phyloP scores from a whole-genome alignment of 305 asterid genomes.

The Caryopteris hybrid region DNA sequence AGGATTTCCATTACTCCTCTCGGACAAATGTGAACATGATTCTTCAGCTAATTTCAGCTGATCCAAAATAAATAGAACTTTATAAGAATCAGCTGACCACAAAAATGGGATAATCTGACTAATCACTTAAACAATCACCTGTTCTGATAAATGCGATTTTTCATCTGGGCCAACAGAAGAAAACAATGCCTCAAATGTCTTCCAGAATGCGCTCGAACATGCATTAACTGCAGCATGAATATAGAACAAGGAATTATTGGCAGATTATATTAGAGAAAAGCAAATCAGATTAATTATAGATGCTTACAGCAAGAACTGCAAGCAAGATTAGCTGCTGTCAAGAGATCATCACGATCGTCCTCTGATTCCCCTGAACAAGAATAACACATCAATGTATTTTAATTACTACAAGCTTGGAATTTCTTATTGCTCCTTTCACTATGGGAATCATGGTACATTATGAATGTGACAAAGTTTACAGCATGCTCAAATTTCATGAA shows the following conservation, averaged over 20 bases:
- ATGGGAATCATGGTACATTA: neutral
- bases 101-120: slow-evolving; percentile 9
- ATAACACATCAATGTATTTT: slow-evolving; percentile 10
- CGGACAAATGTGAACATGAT: slow-evolving; percentile 37
- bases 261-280: neutral
- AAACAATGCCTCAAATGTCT: slow-evolving; percentile 67
- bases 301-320: slow-evolving; percentile 60
- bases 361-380: slow-evolving; percentile 77
- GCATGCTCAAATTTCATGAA: slow-evolving; percentile 5
- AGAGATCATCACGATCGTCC: slow-evolving; percentile 87
- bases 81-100: slow-evolving; percentile 8
- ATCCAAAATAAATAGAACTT: slow-evolving; percentile 22
- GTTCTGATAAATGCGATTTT: slow-evolving; percentile 52
- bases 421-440: slow-evolving; percentile 4
- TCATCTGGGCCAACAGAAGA: slow-evolving; percentile 62
- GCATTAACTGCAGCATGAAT: slow-evolving; percentile 54
- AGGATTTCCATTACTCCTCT: slow-evolving; percentile 34
- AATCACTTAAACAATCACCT: slow-evolving; percentile 46
- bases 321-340: slow-evolving; percentile 69
- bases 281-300: slow-evolving; percentile 11
- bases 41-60: slow-evolving; percentile 76
- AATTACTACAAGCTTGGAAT: neutral
- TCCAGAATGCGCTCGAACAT: slow-evolving; percentile 84
- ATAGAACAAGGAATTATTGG: neutral
- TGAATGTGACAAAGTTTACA: neutral